These are phyloP conservation scores for Pseudonitzschia pungens DNA, from an alignment of 108 stramenopile genomes.

Conservation along the genomic window DNA sequence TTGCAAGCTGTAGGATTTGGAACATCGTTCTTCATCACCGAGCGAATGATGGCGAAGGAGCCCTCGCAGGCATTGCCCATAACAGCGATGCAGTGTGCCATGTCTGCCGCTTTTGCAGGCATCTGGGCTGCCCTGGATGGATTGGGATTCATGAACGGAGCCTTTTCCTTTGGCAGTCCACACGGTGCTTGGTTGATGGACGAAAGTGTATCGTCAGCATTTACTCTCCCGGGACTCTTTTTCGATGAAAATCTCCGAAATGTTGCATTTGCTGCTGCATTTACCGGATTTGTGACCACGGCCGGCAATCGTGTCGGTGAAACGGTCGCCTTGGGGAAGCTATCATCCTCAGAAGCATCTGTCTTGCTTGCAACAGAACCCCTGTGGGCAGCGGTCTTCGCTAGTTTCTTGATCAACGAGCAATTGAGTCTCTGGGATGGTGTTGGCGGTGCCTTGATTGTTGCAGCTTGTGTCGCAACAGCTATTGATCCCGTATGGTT, in stretches of 20 bases:
- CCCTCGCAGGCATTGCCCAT: constrained; percentile 60
- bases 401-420: constrained; percentile 41
- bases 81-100: constrained; percentile 57
- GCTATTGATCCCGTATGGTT: constrained; percentile 7
- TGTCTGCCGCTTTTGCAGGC: constrained; percentile 45
- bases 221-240: constrained; percentile 43
- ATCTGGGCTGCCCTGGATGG: constrained; percentile 56
- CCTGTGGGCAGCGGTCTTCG: constrained; percentile 73
- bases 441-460: constrained; percentile 54
- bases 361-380: constrained; percentile 76
- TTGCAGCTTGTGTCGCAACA: constrained; percentile 55
- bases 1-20: constrained; percentile 71
- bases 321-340: constrained; percentile 53
- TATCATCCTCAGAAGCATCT: constrained; percentile 57
- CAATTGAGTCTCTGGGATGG: constrained; percentile 43
- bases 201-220: constrained; percentile 17
- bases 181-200: constrained; percentile 15
- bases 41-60: constrained; percentile 57
- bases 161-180: constrained; percentile 32
- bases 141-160: constrained; percentile 6
- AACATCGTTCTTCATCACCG: constrained; percentile 52
- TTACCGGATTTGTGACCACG: constrained; percentile 65
- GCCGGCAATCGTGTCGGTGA: constrained; percentile 56
- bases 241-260: constrained; percentile 38
- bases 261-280: constrained; percentile 52